Conservation (phyloP, 2,329 filamentous ascomycete species). For the Lachnellula subtilissima region DNA sequence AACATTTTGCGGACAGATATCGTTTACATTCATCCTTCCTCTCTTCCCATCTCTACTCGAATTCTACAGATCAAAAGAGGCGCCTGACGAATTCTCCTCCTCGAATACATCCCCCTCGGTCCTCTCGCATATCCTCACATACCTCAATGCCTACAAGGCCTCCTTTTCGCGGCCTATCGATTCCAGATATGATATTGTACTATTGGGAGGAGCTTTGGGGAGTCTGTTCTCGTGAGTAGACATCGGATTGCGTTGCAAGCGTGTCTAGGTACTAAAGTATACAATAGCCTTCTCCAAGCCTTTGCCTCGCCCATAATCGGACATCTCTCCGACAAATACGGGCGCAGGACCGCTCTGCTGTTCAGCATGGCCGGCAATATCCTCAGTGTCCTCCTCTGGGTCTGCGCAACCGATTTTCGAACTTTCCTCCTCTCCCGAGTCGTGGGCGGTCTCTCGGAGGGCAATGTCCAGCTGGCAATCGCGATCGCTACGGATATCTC, state of each 20-base stretch:
- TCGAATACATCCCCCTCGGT: constrained; percentile 53
- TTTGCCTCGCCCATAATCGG: constrained; percentile 90
- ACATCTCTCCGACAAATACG: constrained; percentile 79
- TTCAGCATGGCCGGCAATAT: constrained; percentile 93
- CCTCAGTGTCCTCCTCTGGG: constrained; percentile 88
- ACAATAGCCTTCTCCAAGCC: constrained; percentile 67
- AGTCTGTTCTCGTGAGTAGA: constrained; percentile 70
- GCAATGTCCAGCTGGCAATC: constrained; percentile 92
- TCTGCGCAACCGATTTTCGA: constrained; percentile 86
- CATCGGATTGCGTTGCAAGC: not conserved
- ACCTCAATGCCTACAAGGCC: constrained; percentile 91
- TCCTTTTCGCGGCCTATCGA: constrained; percentile 90
- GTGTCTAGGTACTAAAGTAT: not conserved
- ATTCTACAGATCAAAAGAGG: constrained; percentile 88
- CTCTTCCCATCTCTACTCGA: constrained; percentile 92
- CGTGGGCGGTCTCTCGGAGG: constrained; percentile 89
- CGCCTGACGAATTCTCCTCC: constrained; percentile 40
- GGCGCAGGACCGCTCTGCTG: constrained; percentile 79
- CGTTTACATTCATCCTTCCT: constrained; percentile 96
- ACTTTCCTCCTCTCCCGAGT: constrained; percentile 92
- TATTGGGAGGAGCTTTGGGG: constrained; percentile 87
- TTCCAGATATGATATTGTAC: constrained; percentile 92
- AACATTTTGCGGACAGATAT: constrained; percentile 58
- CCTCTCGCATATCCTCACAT: constrained; percentile 72
- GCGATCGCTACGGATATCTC: constrained; percentile 96